Conservation (phyloP, 2,329 filamentous ascomycete species). For the Raffaelea deltoideospora region DNA sequence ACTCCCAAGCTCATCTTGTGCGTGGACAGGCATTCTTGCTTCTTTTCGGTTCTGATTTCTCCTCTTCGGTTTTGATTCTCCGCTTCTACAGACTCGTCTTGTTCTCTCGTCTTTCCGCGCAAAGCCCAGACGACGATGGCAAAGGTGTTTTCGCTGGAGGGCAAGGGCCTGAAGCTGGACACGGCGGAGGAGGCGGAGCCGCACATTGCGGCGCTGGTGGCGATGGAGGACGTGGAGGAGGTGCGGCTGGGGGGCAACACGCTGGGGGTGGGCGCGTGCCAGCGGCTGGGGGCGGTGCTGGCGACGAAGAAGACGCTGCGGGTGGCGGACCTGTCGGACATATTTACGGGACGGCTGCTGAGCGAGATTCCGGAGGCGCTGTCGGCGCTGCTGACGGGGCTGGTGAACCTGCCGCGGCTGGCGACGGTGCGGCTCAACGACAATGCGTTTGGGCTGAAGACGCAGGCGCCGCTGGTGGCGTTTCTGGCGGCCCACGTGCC, state of each 20-base stretch:
- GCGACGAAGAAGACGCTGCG: slow-evolving; percentile 70
- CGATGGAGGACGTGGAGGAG: slow-evolving; percentile 65
- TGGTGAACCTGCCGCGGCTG: slow-evolving; percentile 73
- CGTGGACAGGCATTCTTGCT: too few relatives aligned
- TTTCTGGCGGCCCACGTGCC: slow-evolving; percentile 83
- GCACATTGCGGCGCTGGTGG: slow-evolving; percentile 61
- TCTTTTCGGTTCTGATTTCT: too few relatives aligned
- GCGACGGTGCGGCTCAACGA: slow-evolving; percentile 92
- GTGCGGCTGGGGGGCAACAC: slow-evolving; percentile 84
- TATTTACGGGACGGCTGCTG: slow-evolving; percentile 89
- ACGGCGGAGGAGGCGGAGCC: slow-evolving; percentile 73
- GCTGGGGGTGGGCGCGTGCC: slow-evolving; percentile 74
- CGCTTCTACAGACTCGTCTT: too few relatives aligned
- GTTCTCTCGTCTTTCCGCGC: too few relatives aligned
- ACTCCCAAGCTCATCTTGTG: too few relatives aligned
- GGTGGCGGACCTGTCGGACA: slow-evolving; percentile 85
- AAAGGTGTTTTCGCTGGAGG: slow-evolving; percentile 79
- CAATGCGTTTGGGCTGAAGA: slow-evolving; percentile 95
- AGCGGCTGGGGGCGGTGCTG: slow-evolving; percentile 70
- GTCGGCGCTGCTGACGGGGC: slow-evolving; percentile 67
- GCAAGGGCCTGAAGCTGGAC: slow-evolving; percentile 84
- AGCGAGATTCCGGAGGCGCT: slow-evolving; percentile 88
- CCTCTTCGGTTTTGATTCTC: too few relatives aligned
- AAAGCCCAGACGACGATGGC: too few relatives aligned
- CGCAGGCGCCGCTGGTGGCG: slow-evolving; percentile 77